These are phyloP conservation scores for Aegilops bicornis DNA, from an alignment of 176 grass and related monocot genomes.

Conservation along the genomic window DNA sequence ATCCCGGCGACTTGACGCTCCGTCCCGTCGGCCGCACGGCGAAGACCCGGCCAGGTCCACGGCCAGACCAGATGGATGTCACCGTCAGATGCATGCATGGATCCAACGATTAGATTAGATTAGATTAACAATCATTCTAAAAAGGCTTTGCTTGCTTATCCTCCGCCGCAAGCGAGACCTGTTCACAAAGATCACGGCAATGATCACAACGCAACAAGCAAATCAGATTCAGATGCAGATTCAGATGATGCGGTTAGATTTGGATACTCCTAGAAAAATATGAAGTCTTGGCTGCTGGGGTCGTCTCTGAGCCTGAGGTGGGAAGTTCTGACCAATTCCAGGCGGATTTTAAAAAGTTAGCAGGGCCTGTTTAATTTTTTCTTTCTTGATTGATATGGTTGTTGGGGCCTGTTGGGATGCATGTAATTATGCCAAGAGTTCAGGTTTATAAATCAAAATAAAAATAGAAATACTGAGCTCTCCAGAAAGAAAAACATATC, in stretches of 20 bases:
- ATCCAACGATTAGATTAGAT: not conserved
- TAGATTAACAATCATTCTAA: too few species aligned
- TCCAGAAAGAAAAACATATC: not conserved
- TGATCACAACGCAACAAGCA: not conserved
- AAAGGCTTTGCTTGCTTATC: not conserved
- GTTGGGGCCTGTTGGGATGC: not conserved
- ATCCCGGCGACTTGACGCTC: not conserved
- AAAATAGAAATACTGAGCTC: not conserved
- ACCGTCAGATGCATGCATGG: not conserved
- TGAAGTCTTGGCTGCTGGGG: not conserved
- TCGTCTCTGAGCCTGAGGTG: not conserved
- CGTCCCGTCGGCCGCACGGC: not conserved
- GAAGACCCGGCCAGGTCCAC: not conserved
- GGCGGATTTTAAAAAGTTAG: not conserved
- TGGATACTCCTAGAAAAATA: not conserved
- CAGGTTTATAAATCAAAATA: not conserved
- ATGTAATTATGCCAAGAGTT: too few species aligned
- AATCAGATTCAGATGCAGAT: not conserved
- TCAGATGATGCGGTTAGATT: not conserved
- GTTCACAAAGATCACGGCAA: not conserved
- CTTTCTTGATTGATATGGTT: too few species aligned
- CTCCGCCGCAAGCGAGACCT: not conserved
- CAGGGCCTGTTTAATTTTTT: too few species aligned
- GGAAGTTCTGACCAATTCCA: constrained; percentile 22
- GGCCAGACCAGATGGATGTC: not conserved